Evolutionary conservation across 306 rosid species (phyloP).

Genomic region (Nissolia schottii): DNA sequence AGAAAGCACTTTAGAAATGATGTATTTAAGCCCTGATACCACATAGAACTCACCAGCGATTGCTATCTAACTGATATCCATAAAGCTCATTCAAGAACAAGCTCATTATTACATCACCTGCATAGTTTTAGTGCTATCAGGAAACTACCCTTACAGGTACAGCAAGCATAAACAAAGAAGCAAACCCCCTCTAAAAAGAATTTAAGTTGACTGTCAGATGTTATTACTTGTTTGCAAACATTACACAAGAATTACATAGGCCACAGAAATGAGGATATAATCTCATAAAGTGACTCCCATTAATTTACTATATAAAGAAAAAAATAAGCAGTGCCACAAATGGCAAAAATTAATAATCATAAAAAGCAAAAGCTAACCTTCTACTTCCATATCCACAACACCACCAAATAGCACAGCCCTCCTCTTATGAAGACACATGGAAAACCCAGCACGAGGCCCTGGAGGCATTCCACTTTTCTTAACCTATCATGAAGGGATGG

Average conservation of each 20-base stretch:
- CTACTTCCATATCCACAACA: conserved; percentile 94
- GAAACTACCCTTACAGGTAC: conserved; percentile 11
- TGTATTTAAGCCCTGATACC: background rate
- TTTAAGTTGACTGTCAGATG: background rate
- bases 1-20: background rate
- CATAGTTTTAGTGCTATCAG: conserved; percentile 24
- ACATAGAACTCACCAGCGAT: conserved; percentile 65
- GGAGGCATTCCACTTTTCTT: conserved; percentile 99
- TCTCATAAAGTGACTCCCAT: background rate
- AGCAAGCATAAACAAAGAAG: conserved; percentile 14
- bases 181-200: background rate
- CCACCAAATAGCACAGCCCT: conserved; percentile 92
- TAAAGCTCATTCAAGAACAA: conserved; percentile 92
- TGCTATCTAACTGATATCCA: conserved; percentile 84
- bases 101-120: conserved; percentile 95
- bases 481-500: conserved; percentile 50
- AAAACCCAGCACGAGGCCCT: conserved; percentile 97
- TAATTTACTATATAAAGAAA: conserved; percentile 1
- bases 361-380: conserved; percentile 50
- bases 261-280: background rate
- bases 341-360: background rate
- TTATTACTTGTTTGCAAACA: conserved; percentile 7
- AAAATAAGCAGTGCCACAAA: background rate
- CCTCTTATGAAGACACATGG: conserved; percentile 93
- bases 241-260: background rate